These are phyloP conservation scores for Debaryomyces castellii DNA, from an alignment of 805 yeast species.

Conservation along the genomic window DNA sequence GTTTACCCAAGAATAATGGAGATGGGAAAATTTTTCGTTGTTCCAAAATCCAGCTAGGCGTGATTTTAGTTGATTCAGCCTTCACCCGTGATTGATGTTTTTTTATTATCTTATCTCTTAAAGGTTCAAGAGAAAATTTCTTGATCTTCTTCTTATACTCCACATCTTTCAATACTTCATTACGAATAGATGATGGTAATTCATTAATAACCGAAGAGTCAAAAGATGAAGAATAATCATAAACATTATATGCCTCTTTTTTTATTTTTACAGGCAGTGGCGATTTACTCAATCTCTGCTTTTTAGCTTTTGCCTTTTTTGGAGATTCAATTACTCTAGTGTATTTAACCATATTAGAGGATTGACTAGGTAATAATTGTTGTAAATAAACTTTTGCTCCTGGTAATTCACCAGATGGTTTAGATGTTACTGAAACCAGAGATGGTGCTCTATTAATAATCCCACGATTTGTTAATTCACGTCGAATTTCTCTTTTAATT, in stretches of 20 bases:
- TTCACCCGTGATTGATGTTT: constrained; percentile 8
- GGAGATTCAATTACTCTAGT: constrained; percentile 34
- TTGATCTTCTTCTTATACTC: constrained; percentile 28
- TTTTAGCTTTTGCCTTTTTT: constrained; percentile 14
- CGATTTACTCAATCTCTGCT: constrained; percentile 7
- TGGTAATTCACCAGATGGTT: background rate
- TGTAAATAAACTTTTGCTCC: constrained; percentile 30
- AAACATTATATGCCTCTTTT: constrained; percentile 4
- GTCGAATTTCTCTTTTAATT: constrained; percentile 59
- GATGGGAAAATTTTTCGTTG: constrained; percentile 13
- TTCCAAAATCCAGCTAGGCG: constrained; percentile 19
- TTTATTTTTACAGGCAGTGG: constrained; percentile 13
- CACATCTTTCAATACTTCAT: constrained; percentile 36
- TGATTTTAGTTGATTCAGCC: constrained; percentile 12
- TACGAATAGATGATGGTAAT: constrained; percentile 36
- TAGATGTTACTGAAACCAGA: background rate
- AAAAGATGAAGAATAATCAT: constrained; percentile 27
- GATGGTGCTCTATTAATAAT: constrained; percentile 6
- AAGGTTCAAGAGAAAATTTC: constrained; percentile 21
- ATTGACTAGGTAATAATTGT: constrained; percentile 36
- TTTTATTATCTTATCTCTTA: constrained; percentile 24
- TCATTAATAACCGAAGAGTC: constrained; percentile 37
- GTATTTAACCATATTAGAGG: constrained; percentile 27
- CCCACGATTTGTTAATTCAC: constrained; percentile 50
- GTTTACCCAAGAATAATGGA: constrained; percentile 16